Base-by-base conservation (phyloP, 352 stramenopile species). In the Phytopythium kandeliae region DNA sequence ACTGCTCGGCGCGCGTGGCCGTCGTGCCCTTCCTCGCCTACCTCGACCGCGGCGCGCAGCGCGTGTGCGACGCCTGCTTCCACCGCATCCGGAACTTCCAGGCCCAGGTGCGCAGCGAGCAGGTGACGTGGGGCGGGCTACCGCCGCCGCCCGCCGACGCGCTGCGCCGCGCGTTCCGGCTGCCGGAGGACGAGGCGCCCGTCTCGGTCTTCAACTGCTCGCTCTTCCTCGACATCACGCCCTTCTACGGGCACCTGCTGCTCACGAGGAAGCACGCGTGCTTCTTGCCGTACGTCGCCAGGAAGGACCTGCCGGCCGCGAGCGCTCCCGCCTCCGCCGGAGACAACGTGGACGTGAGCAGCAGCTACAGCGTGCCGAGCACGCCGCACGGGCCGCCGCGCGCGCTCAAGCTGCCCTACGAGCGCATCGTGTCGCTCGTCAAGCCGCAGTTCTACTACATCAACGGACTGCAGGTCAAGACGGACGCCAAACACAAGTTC, bases 361-460 rank as follows among this genome's bases (percentile, higher is more conserved):
- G 45, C 28, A 51, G 45, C 11, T 51, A 51, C 19, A 16, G 30
- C 30, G 45, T 38, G 30, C 45, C 45, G 0, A 19, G 45, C 17
- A 51, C 45, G 17, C 45, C 45, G 2, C 21, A 19, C 2, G 41
- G 31, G 1, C 56, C 65, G 35, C 57, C 62, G 1, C 71, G 74
- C 34, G 68, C 58, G n/a, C 58, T 78, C 52, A 85, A 82, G 54
- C 63, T 92, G 15, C 49, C 73, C 53, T 92, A 83, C 38, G 66
- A 66, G 0, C 64, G 81, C 40, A 66, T 92, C 19, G 49, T 76
- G 22, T 79, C 73, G 48, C 62, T 92, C n/a, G 48, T 89, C 41
- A 89, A 92, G 57, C 80, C 80, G 11, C 71, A 86, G 60, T 89
- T 92, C 42, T 89, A 92, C 60, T 92, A 89, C 57, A 89, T 92